Evolutionary conservation across 2,329 filamentous ascomycete genomes (phyloP), one percentile per base, ranked within the genome.

Genomic region (Colletotrichum musicola): DNA sequence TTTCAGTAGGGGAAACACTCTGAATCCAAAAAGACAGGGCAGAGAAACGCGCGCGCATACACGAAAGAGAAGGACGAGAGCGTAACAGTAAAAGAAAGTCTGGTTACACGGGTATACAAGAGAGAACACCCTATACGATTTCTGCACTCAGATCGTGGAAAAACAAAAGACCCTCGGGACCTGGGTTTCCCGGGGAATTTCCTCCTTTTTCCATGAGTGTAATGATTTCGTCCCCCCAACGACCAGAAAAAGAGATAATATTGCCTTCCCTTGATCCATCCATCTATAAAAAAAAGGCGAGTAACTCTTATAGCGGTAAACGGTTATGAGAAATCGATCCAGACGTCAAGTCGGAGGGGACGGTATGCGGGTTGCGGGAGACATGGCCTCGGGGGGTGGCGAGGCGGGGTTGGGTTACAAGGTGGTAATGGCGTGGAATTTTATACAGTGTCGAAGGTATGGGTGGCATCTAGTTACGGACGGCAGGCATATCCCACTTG

Each of bases 71-170:
- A 40, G 14, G 14, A 64, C 16, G 49, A 3, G 22, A 27, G 13
- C 58, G 49, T 57, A 66, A 69, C 62, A 66, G 55, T 69, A 65
- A 65, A 35, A 61, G 62, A 69, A 68, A 56, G 66, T 69, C 66
- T 56, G 62, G 44, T 61, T 60, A 35, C 51, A 56, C 51, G 66
- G 66, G 65, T 68, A 65, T 65, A 35, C 61, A 55, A 60, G 27
- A 35, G 30, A 35, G 30, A 68, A 60, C 53, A 59, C 54, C 65
- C 62, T 51, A 38, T 42, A 56, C 62, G 50, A 51, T 35, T 35
- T 35, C 30, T 35, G 30, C 7, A 35, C 30, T 35, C 30, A 53
- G 13, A 61, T 27, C 30, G 30, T 44, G 20, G 4, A 12, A 38
- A 12, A 6, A n/a, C 7, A 6, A 40, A 40, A 27, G 18, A 42